These are phyloP conservation scores for Petasospora fabianii DNA, from an alignment of 1,139 yeast genomes.

Conservation along the genomic window DNA sequence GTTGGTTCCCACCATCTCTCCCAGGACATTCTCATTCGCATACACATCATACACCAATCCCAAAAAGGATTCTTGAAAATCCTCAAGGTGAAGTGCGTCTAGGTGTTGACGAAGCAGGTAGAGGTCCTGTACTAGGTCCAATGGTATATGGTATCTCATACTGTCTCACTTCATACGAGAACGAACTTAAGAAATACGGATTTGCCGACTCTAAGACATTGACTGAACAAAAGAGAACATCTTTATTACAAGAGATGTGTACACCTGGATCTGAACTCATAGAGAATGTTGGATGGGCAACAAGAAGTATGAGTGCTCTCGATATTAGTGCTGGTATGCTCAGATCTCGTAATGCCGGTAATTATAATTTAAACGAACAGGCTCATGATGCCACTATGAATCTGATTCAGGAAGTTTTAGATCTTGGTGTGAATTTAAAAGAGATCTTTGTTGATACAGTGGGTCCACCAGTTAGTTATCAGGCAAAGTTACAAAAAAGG, in stretches of 20 bases:
- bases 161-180: conserved; percentile 55
- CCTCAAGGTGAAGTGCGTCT: conserved; percentile 38
- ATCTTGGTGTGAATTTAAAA: conserved; percentile 56
- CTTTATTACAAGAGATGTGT: conserved; percentile 59
- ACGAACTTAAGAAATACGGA: conserved; percentile 55
- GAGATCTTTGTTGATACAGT: conserved; percentile 92
- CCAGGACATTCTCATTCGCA: conserved; percentile 21
- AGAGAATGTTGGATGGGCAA: conserved; percentile 79
- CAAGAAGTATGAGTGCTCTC: conserved; percentile 78
- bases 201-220: conserved; percentile 92
- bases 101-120: conserved; percentile 97
- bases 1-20: conserved; percentile 29
- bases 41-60: conserved; percentile 26
- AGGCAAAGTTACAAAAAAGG: conserved; percentile 59
- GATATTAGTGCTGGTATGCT: conserved; percentile 92
- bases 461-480: conserved; percentile 89
- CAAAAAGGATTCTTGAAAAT: conserved; percentile 18
- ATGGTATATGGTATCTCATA: conserved; percentile 95
- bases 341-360: conserved; percentile 49
- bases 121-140: conserved; percentile 96
- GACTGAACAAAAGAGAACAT: conserved; percentile 65
- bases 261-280: conserved; percentile 41
- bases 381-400: conserved; percentile 93
- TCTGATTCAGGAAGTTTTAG: conserved; percentile 60
- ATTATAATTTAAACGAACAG: conserved; percentile 85